Evolutionary conservation across 768 basidiomycete genomes (phyloP).

Genomic region (Dacryopinax primogenitus): DNA sequence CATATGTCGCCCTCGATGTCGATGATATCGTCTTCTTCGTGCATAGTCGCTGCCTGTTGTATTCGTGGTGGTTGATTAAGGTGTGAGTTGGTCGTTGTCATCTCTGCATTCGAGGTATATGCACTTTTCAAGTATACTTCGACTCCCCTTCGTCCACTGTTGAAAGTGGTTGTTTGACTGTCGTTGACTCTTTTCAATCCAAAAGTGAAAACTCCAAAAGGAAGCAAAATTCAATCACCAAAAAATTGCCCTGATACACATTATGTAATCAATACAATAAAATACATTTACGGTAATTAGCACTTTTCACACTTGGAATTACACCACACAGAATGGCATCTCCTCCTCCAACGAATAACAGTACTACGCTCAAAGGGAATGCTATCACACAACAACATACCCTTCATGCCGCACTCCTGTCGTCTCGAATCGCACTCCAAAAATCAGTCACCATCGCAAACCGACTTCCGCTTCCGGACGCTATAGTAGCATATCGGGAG

Average conservation of each 20-base stretch:
- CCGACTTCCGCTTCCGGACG: slow-evolving; percentile 43
- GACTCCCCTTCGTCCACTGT: too few species aligned
- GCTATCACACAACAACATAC: slow-evolving; percentile 4
- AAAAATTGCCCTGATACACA: too few species aligned
- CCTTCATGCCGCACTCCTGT: slow-evolving; percentile 53
- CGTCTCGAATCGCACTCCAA: slow-evolving; percentile 84
- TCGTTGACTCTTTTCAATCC: too few species aligned
- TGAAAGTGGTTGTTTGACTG: too few species aligned
- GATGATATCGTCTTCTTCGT: not conserved
- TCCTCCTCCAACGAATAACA: slow-evolving; percentile 47
- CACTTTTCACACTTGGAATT: too few species aligned
- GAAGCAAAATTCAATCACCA: too few species aligned
- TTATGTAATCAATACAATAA: too few species aligned
- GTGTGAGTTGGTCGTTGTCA: not conserved
- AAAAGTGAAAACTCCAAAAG: too few species aligned
- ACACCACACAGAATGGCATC: too few species aligned
- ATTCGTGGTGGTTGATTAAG: not conserved
- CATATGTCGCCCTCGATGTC: slow-evolving; percentile 6
- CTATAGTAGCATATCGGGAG: not conserved
- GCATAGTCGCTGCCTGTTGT: not conserved
- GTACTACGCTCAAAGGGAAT: slow-evolving; percentile 34
- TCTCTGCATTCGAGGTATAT: too few species aligned
- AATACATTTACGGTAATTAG: too few species aligned
- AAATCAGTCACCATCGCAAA: slow-evolving; percentile 59
- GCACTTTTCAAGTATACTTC: too few species aligned